These are phyloP conservation scores for Marchantia polymorpha DNA, from an alignment of 225 moss, liverwort and hornwort genomes.

Conservation along the genomic window DNA sequence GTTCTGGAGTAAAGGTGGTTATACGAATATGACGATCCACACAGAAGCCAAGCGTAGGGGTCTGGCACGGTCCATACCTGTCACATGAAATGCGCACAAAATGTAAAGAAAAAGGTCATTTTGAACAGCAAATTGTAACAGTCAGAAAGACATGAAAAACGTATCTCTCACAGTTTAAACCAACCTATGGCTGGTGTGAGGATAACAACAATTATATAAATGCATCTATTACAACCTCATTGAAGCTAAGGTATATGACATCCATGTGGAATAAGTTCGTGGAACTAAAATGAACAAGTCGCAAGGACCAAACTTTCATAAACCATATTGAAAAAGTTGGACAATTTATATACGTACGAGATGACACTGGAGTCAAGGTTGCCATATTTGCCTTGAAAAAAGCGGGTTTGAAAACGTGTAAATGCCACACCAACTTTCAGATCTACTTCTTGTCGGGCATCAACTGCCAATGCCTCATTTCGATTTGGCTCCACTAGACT, in stretches of 20 bases:
- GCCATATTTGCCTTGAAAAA: constrained; percentile 99
- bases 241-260: neutral
- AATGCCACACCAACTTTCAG: constrained; percentile 98
- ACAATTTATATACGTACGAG: constrained; percentile 80
- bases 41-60: constrained; percentile 96
- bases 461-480: constrained; percentile 88
- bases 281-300: neutral
- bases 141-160: neutral
- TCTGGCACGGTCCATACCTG: constrained; percentile 99
- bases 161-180: neutral
- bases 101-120: neutral
- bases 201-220: neutral
- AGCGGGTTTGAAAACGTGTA: constrained; percentile 97
- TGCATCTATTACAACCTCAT: neutral
- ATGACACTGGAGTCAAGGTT: constrained; percentile 99
- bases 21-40: constrained; percentile 94
- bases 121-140: neutral
- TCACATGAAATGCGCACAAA: neutral
- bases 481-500: constrained; percentile 87
- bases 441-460: constrained; percentile 98
- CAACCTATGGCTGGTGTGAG: neutral
- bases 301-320: neutral
- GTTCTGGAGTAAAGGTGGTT: constrained; percentile 89
- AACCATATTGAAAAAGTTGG: neutral
- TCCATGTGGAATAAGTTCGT: neutral